Evolutionary conservation across 257 asterid genomes (phyloP).

Genomic region (Solanum sitiens): DNA sequence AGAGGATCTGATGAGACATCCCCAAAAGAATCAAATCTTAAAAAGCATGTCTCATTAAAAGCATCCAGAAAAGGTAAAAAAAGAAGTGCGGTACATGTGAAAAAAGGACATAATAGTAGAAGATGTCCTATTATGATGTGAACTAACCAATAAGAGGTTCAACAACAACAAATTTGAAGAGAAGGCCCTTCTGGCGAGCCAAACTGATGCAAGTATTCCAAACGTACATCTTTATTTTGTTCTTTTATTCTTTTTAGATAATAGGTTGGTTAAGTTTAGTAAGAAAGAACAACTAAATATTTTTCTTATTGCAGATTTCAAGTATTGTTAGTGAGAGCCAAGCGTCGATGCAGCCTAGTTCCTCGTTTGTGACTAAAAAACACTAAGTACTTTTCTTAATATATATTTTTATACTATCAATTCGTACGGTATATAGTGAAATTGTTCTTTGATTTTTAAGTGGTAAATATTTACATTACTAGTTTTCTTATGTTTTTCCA

Average conservation of each 20-base stretch:
- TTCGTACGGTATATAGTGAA: neutral
- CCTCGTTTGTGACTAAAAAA: neutral
- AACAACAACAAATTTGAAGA: neutral
- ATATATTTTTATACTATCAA: neutral
- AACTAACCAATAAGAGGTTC: neutral
- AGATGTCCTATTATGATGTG: neutral
- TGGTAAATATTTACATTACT: neutral
- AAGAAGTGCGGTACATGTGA: neutral
- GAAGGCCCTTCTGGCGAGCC: neutral
- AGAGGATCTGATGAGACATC: neutral
- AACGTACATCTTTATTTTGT: neutral
- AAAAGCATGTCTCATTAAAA: neutral
- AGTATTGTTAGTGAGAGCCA: neutral
- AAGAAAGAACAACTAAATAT: neutral
- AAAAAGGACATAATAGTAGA: neutral
- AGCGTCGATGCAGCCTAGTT: neutral
- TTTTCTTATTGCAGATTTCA: neutral
- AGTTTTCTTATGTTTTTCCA: neutral
- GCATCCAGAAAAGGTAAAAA: neutral
- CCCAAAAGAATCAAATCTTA: neutral
- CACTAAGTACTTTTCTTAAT: neutral
- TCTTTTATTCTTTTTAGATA: neutral
- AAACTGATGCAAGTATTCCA: neutral
- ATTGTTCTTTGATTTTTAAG: too few species aligned
- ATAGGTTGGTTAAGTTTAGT: neutral